These are phyloP conservation scores for Tetrapisispora arboricola DNA, from an alignment of 805 yeast genomes.

Conservation along the genomic window DNA sequence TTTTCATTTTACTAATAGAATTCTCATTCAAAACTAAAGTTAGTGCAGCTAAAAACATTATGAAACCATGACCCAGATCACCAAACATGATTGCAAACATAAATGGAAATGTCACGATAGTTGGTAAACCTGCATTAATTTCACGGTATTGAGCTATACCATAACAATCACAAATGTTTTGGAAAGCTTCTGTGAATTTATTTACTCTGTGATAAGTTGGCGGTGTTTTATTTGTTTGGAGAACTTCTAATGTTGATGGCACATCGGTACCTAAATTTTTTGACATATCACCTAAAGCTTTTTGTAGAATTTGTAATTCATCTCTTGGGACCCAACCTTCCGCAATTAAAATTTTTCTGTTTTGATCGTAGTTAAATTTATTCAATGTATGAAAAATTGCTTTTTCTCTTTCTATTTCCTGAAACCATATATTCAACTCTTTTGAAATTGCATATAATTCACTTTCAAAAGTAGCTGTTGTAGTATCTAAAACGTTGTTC, in stretches of 20 bases:
- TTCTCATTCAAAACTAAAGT: conserved; percentile 46
- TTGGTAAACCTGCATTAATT: conserved; percentile 66
- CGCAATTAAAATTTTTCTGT: conserved; percentile 55
- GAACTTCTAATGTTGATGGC: conserved; percentile 44
- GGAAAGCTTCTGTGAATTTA: conserved; percentile 61
- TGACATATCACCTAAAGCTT: conserved; percentile 34
- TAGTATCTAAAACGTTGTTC: conserved; percentile 38
- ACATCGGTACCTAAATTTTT: conserved; percentile 22
- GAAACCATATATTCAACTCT: conserved; percentile 54
- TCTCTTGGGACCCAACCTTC: conserved; percentile 67
- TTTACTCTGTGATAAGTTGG: conserved; percentile 64
- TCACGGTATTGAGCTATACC: conserved; percentile 69
- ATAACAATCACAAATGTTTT: conserved; percentile 64
- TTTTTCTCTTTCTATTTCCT: conserved; percentile 42
- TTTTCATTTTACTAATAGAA: conserved; percentile 42
- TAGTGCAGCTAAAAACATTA: conserved; percentile 47
- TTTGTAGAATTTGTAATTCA: conserved; percentile 39
- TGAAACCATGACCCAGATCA: conserved; percentile 69
- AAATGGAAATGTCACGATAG: conserved; percentile 67
- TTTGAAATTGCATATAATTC: conserved; percentile 56
- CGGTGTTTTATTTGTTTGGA: conserved; percentile 56
- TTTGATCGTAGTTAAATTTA: conserved; percentile 56
- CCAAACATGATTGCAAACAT: conserved; percentile 83
- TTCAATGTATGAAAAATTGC: conserved; percentile 50
- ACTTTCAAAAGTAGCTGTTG: conserved; percentile 46